A percentile compares a stretch with the other conserved stretches of the same genome.
Evolutionary conservation across 202 grass and related monocot genomes (phyloP).

Genomic region (Hordeum pubiflorum): DNA sequence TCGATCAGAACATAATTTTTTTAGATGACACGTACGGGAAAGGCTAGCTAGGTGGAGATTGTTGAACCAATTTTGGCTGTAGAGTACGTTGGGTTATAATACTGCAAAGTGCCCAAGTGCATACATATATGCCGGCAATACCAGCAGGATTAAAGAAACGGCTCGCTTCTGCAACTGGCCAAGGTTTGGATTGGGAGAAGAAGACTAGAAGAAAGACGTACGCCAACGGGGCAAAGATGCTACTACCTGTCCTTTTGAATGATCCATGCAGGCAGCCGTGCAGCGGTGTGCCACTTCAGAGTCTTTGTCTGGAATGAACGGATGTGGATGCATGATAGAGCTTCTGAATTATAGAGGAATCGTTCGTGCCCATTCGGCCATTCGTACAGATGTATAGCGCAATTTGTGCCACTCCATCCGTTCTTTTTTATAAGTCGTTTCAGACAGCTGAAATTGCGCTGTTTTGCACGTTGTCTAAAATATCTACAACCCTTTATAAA

Average conservation of each 20-base stretch:
- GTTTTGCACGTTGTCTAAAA: no score
- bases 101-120: not conserved
- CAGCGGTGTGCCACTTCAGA: not conserved
- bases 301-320: not conserved
- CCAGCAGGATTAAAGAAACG: not conserved
- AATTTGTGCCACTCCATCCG: no score
- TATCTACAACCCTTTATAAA: no score
- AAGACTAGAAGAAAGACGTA: not conserved
- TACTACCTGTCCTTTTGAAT: not conserved
- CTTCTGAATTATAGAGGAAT: not conserved
- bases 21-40: not conserved
- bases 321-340: not conserved
- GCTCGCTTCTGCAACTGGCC: not conserved
- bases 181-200: not conserved
- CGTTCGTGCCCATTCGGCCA: no score
- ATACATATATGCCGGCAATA: not conserved
- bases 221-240: not conserved
- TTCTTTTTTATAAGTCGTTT: no score
- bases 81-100: not conserved
- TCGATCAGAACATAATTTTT: not conserved
- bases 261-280: not conserved
- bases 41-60: conserved; percentile 14
- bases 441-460: no score
- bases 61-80: not conserved
- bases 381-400: no score